Percentiles rank a stretch among this genome's conserved stretches.
phyloP scores from a whole-genome alignment of 345 rosid species.

The Draba incana region DNA sequence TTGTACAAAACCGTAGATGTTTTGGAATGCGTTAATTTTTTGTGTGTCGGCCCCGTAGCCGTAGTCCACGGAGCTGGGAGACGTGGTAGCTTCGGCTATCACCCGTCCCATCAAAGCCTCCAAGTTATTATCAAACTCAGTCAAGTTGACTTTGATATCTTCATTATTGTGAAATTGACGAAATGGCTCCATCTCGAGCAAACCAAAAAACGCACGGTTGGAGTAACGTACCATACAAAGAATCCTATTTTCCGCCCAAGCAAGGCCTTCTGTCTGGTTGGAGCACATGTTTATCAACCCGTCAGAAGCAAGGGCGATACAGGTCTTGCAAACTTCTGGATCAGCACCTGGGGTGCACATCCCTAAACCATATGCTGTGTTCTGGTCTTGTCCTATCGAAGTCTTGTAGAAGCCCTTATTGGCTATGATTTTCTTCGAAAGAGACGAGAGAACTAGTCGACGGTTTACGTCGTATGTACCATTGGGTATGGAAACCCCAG shows the following conservation, averaged over 20 bases:
- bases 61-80: not conserved
- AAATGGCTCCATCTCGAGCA: not conserved
- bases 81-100: not conserved
- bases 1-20: not conserved
- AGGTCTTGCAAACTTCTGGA: constrained; percentile 8
- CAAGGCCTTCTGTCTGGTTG: not conserved
- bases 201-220: constrained; percentile 27
- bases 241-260: not conserved
- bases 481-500: too few species aligned
- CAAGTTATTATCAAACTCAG: not conserved
- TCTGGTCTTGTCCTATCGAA: not conserved
- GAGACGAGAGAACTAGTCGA: not conserved
- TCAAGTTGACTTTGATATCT: not conserved
- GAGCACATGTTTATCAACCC: not conserved
- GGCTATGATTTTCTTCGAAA: constrained; percentile 1
- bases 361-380: not conserved
- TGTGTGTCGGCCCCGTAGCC: not conserved
- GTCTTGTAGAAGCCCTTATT: not conserved
- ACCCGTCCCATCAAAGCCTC: not conserved
- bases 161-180: not conserved
- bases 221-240: constrained; percentile 45
- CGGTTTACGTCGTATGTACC: constrained; percentile 19
- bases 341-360: not conserved
- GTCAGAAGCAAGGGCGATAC: constrained; percentile 17
- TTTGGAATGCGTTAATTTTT: not conserved